Evolutionary conservation across 139 green algal species (phyloP), one percentile per base, ranked within the genome.

Genomic region (Gonium pectorale): DNA sequence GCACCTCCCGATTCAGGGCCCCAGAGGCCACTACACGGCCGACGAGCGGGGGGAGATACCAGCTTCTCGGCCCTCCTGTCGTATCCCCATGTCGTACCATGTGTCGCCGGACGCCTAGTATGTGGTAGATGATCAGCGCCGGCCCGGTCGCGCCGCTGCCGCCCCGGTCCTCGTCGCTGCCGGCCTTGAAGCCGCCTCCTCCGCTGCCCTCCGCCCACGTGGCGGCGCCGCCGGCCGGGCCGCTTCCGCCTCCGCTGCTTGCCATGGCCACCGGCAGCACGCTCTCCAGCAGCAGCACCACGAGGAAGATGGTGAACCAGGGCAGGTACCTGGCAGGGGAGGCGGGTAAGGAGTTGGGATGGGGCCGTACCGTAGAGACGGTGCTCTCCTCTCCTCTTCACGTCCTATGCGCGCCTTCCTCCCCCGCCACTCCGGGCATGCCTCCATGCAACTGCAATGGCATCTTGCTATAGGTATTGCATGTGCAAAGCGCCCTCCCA

Each of bases 251-350:
- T 5, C 24, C n/a, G 46, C 44, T 78, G n/a, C 69, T 8, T 31
- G 38, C 27, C 31, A 67, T 37, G 8, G 71, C 49, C 5, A 72
- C 41, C 0, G 75, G 75, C 63, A 85, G 63, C 44, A 67, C 41
- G 26, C 62, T 51, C 78, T 85, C 78, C 44, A 85, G 78, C 44
- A 72, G n/a, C 33, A 85, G 63, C 63, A 85, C 78, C 44, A 75
- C 5, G 5, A 85, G 38, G 41, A 85, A 85, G 37, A 85, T 63
- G 63, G 41, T 31, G 63, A 33, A 67, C 78, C 78, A 85, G 63
- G 78, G 78, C 0, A 85, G 17, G 78, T 85, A 85, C 78, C 78
- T 85, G 54, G 3, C 2, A 40, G 31, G 49, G 7, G 51, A 3
- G 31, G 41, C 31, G 7, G 49, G 7, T 17, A 56, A 21, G 26